Evolutionary conservation across 768 basidiomycete genomes (phyloP), one percentile per base, ranked within the genome.

Genomic region (Xerocomellus amylosporus): DNA sequence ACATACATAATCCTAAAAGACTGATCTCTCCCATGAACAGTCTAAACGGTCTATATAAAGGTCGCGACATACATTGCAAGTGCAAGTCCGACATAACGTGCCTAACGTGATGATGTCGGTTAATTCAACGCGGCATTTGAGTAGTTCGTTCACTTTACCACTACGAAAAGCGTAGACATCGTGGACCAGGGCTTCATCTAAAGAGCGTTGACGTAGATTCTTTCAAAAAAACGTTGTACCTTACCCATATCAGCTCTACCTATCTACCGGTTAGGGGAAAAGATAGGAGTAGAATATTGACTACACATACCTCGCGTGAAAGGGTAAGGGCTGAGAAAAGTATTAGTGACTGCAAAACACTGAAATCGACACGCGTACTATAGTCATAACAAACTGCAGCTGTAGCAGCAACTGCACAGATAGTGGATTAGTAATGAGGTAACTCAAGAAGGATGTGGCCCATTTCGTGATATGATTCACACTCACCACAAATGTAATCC

Each of bases 181-280:
- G 8, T 8, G 24, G 59, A 46, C 60, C 59, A 61, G 5, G 54
- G 42, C 19, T 33, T 53, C 58, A 52, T 41, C 58, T 58, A 33
- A n/a, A n/a, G 8, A 48, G 42, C 12, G 19, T 46, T 49, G 8
- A 15, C 2, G 14, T 13, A 24, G 1, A 40, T 38, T 22, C 7
- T 47, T 49, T 46, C 22, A 24, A 26, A 28, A 2, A 2, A 15
- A 55, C 2, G 14, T 20, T 34, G 13, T 24, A 8, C 5, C 49
- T 4, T 56, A 61, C 60, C 60, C 60, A 61, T 46, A 61, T 47
- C 10, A 58, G 20, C 24, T 59, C 52, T 5, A 54, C 36, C 58
- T 54, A 28, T 8, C 8, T 5, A 4, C 2, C 4, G 3, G 34
- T 53, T 15, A 33, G 30, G 19, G 13, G 2, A 8, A 33, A 22